Base-by-base conservation (phyloP, 805 yeast genomes). In the Cyberlindnera japonica region DNA sequence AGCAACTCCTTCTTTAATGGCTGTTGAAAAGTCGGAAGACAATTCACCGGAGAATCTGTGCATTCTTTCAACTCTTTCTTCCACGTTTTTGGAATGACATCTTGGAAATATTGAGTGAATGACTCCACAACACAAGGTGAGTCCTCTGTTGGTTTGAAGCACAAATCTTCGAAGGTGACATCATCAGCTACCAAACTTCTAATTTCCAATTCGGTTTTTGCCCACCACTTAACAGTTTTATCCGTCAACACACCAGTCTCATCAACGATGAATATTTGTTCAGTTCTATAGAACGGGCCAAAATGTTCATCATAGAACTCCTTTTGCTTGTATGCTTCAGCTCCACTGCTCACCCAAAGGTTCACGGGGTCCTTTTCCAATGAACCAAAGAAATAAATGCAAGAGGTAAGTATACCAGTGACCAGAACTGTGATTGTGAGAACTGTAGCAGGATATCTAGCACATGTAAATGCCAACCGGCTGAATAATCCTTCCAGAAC, bases 281-380 rank as follows among this genome's bases (percentile, higher is more conserved):
- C 91, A 5, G 87, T 77, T 51, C 97, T 71, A 64, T 83, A 93
- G 67, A 93, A 91, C 27, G 95, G 95, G 1, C 97, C 96, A 62
- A 91, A 91, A 45, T 79, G 76, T 16, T 73, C 71, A 58, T 93
- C 96, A 57, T 79, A 91, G 50, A 68, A 79, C 40, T 69, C 65
- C 53, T 81, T 80, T 53, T 91, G 82, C 30, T 73, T 64, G 39
- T 71, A 81, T 11, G 89, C 88, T 3, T 75, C 78, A 9, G 93
- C 83, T 16, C 66, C 55, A 3, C 90, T 80, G 49, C 93, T 82
- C 0, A 93, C 98, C 99, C 99, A 91, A 22, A 91, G 65, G 46
- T 81, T 78, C 3, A 84, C 75, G 0, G 99, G 98, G 49, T 85
- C 70, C 3, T 78, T 78, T 57, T 90, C 97, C 20, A 90, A 67